Base-by-base conservation (phyloP, 1,139 yeast species). In the Pichiaceae sp. region DNA sequence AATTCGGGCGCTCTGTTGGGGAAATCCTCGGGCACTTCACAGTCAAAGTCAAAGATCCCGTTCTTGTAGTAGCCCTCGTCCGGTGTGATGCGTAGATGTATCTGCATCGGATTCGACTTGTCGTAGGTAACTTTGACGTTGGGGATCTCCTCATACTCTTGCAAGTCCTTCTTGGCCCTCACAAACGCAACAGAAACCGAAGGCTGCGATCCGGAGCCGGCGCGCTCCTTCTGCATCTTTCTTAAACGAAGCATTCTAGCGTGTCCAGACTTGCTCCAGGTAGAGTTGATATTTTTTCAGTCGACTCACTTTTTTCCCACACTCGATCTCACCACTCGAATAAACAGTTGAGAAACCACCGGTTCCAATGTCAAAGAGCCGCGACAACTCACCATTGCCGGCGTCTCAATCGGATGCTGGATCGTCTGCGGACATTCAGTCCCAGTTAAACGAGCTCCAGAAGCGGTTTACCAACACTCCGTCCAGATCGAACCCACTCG, bases 1-100 rank as follows among this genome's bases (percentile, higher is more conserved):
- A 86, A 87, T 55, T 79, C 83, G 6, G 98, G 98, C 16, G 97
- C 91, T 35, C 84, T 93, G 42, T 89, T 91, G 1, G 98, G 98
- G 60, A 81, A 91, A 48, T 78, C 79, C 33, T 73, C 74, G 38
- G 75, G 74, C 34, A 87, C 70, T 30, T 65, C 66, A 35, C 89
- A 75, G 23, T 68, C 64, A 57, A 91, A 91, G 29, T 56, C 56
- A 61, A 89, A 87, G 17, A 52, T 55, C 1, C 97, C 97, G 17
- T 70, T 69, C 36, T 62, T 60, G 57, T 89, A 91, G 56, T 71
- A 75, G 12, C 97, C 97, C 50, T 81, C 87, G 45, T 75, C 82
- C 1, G 98, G 97, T 25, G 52, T 57, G 17, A 89, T 70, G 11
- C 54, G 52, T 16, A 91, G 68, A 33, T 67, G 64, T 48, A 89